phyloP scores from a whole-genome alignment of 257 asterid genomes.

The Leptodermis oblonga region DNA sequence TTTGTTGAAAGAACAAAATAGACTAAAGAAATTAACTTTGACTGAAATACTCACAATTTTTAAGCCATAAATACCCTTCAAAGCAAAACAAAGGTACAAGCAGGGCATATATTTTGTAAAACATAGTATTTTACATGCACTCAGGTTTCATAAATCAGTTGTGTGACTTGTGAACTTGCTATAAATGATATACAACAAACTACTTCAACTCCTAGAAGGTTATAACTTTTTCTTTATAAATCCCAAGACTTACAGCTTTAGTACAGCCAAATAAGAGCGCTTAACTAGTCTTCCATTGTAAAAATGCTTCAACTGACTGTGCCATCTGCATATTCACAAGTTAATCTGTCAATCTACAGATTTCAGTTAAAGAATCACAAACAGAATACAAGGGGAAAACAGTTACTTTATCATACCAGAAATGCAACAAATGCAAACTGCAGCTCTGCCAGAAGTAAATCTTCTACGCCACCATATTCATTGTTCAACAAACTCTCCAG shows the following conservation, averaged over 20 bases:
- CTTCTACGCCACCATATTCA: conserved; percentile 66
- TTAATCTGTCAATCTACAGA: conserved; percentile 2
- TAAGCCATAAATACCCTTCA: too few species aligned
- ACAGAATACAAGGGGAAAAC: not conserved
- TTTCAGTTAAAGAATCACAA: not conserved
- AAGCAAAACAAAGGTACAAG: too few species aligned
- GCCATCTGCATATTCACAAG: conserved; percentile 71
- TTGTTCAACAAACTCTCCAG: too few species aligned
- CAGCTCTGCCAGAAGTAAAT: conserved; percentile 75
- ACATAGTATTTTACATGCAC: too few species aligned
- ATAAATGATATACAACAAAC: not conserved
- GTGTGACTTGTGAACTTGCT: not conserved
- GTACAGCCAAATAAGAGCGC: conserved; percentile 78
- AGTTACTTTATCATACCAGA: conserved; percentile 45
- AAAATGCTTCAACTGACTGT: conserved; percentile 89
- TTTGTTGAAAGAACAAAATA: too few species aligned
- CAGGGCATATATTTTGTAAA: too few species aligned
- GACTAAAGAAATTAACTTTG: too few species aligned
- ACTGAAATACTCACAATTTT: too few species aligned
- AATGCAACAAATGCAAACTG: conserved; percentile 87
- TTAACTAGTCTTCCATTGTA: conserved; percentile 76
- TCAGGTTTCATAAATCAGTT: not conserved
- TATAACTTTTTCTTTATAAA: not conserved
- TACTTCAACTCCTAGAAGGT: not conserved
- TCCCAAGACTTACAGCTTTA: conserved; percentile 73